Evolutionary conservation across 2,329 filamentous ascomycete species (phyloP).

Genomic region (Knufia petricola): DNA sequence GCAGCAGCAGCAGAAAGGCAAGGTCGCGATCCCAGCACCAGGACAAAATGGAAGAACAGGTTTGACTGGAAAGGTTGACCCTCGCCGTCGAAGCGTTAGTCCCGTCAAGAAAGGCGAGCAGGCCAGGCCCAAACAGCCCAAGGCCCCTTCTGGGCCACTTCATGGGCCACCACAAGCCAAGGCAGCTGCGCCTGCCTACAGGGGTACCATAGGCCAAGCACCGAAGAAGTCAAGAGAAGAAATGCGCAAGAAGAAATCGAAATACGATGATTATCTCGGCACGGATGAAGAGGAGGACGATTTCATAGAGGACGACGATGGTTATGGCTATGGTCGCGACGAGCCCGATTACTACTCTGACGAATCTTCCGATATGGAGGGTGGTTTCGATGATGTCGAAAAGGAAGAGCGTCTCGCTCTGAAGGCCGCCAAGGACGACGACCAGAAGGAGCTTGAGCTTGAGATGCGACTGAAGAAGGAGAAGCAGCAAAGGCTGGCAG

Average conservation of each 20-base stretch:
- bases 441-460: constrained; percentile 35
- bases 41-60: constrained; percentile 12
- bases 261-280: constrained; percentile 33
- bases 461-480: constrained; percentile 38
- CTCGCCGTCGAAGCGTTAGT: constrained; percentile 17
- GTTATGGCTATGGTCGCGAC: constrained; percentile 30
- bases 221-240: constrained; percentile 24
- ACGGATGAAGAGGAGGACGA: constrained; percentile 42
- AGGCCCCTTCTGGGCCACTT: constrained; percentile 15
- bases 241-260: constrained; percentile 22
- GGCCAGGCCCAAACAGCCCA: constrained; percentile 22
- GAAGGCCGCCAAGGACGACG: constrained; percentile 34
- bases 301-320: constrained; percentile 26
- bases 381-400: constrained; percentile 38
- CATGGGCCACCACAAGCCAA: constrained; percentile 17
- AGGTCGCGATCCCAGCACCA: constrained; percentile 28
- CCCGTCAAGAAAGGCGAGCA: constrained; percentile 27
- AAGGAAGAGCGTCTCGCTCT: constrained; percentile 36
- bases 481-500: constrained; percentile 35
- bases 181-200: constrained; percentile 25
- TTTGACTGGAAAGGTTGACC: constrained; percentile 2
- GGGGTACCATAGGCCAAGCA: constrained; percentile 34
- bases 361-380: constrained; percentile 43
- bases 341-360: constrained; percentile 36
- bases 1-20: constrained; percentile 36